Evolutionary conservation across 805 yeast species (phyloP).

Genomic region (Nakazawaea pomicola): DNA sequence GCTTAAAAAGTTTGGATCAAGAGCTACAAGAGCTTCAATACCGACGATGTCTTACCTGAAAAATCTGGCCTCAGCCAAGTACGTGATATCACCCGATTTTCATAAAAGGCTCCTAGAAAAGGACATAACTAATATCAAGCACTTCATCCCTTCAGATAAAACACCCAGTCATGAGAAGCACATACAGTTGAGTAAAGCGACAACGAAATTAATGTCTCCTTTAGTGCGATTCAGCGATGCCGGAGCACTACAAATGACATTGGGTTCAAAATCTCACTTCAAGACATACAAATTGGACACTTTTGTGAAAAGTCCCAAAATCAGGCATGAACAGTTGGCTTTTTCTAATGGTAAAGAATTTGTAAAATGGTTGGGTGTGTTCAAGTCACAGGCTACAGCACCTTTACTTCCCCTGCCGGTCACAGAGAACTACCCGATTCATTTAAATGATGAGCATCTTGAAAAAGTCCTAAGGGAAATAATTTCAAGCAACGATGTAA

Average conservation of each 20-base stretch:
- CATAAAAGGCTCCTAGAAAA: slow-evolving; percentile 6
- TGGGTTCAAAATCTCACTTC: not conserved
- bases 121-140: slow-evolving; percentile 4
- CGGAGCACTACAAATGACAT: not conserved
- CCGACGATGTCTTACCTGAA: too few species aligned
- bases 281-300: not conserved
- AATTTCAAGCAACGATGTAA: not conserved
- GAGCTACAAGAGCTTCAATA: too few species aligned
- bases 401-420: not conserved
- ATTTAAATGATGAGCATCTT: not conserved
- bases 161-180: not conserved
- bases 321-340: not conserved
- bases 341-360: slow-evolving; percentile 2
- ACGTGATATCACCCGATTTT: slow-evolving; percentile 8
- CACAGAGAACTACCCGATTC: not conserved
- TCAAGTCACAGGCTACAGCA: too few species aligned
- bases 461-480: not conserved
- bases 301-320: not conserved
- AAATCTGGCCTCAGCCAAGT: too few species aligned
- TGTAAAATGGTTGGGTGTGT: slow-evolving; percentile 4
- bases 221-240: slow-evolving; percentile 1
- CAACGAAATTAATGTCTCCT: slow-evolving; percentile 2
- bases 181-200: not conserved
- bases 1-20: not conserved
- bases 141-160: not conserved